Percentiles rank a stretch among this genome's conserved stretches.
phyloP scores from a whole-genome alignment of 495 filamentous ascomycete species.

The Talaromyces thailandensis region DNA sequence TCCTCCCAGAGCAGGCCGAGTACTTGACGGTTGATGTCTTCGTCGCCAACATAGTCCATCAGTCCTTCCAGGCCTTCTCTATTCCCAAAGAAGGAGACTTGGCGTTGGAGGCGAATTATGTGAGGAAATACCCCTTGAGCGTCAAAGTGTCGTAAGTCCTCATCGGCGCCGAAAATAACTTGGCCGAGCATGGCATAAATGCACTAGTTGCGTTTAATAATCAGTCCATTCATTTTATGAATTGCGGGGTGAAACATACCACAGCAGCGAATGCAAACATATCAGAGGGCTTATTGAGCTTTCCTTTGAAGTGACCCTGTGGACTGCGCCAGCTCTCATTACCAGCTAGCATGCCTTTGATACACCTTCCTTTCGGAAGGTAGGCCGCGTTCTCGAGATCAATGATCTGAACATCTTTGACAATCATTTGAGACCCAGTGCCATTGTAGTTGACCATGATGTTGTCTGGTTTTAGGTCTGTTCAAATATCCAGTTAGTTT shows the following conservation, averaged over 20 bases:
- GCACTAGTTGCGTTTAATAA: constrained; percentile 6
- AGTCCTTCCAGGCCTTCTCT: constrained; percentile 22
- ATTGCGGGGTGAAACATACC: constrained; percentile 15
- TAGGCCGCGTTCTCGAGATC: not conserved
- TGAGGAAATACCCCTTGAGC: constrained; percentile 12
- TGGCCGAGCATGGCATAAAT: constrained; percentile 17
- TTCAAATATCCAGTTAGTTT: not conserved
- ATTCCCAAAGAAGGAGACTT: constrained; percentile 36
- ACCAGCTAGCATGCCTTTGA: constrained; percentile 23
- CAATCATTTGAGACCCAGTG: constrained; percentile 30
- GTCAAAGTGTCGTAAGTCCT: constrained; percentile 12
- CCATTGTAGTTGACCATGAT: not conserved
- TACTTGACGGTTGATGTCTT: constrained; percentile 8
- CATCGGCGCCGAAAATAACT: constrained; percentile 16
- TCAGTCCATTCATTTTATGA: no score
- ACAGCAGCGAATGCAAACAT: constrained; percentile 27
- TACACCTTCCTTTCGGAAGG: constrained; percentile 14
- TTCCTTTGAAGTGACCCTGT: constrained; percentile 22
- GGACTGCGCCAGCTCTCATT: constrained; percentile 30
- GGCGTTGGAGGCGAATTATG: constrained; percentile 21
- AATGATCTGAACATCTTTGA: constrained; percentile 12
- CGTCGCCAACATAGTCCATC: constrained; percentile 13
- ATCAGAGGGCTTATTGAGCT: constrained; percentile 24
- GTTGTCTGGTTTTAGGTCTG: not conserved
- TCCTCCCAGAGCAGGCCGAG: constrained; percentile 10